Conservation (phyloP, 2,329 filamentous ascomycete genomes). For the Stagonosporopsis vannaccii region DNA sequence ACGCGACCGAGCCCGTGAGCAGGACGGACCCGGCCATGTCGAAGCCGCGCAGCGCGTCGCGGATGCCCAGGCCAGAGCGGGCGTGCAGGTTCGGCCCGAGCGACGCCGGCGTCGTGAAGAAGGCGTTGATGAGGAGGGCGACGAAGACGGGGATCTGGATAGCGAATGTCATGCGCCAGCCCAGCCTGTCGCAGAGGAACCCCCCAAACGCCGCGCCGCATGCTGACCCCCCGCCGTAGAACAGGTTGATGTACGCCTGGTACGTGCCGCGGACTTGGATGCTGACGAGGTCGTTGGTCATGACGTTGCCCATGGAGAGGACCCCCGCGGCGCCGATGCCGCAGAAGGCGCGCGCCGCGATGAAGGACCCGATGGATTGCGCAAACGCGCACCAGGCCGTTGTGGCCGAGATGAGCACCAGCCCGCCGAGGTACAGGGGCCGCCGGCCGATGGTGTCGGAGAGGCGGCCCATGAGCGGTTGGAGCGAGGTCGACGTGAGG, state of each 20-base stretch:
- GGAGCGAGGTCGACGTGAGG: constrained; percentile 77
- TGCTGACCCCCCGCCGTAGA: constrained; percentile 61
- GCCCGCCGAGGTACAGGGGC: constrained; percentile 68
- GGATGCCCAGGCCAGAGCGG: constrained; percentile 50
- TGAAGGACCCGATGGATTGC: constrained; percentile 71
- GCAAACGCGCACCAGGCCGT: constrained; percentile 76
- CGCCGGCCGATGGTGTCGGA: constrained; percentile 78
- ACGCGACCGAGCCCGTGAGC: constrained; percentile 56
- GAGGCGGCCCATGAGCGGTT: constrained; percentile 76
- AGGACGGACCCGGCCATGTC: constrained; percentile 59
- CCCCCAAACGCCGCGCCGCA: constrained; percentile 74
- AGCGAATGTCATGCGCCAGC: constrained; percentile 75
- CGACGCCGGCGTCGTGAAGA: constrained; percentile 53
- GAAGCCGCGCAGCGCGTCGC: constrained; percentile 56
- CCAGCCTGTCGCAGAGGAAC: constrained; percentile 71
- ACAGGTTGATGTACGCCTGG: constrained; percentile 72
- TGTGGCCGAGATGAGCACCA: constrained; percentile 68
- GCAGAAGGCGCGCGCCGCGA: constrained; percentile 72
- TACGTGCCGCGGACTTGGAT: constrained; percentile 76
- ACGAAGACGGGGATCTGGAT: constrained; percentile 61
- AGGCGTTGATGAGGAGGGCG: constrained; percentile 52
- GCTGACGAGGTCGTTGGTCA: constrained; percentile 76
- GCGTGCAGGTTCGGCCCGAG: constrained; percentile 56
- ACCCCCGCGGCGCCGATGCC: constrained; percentile 77
- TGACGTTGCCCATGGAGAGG: constrained; percentile 72